Evolutionary conservation across 2,329 filamentous ascomycete genomes (phyloP).

Genomic region (Fusarium miscanthi): DNA sequence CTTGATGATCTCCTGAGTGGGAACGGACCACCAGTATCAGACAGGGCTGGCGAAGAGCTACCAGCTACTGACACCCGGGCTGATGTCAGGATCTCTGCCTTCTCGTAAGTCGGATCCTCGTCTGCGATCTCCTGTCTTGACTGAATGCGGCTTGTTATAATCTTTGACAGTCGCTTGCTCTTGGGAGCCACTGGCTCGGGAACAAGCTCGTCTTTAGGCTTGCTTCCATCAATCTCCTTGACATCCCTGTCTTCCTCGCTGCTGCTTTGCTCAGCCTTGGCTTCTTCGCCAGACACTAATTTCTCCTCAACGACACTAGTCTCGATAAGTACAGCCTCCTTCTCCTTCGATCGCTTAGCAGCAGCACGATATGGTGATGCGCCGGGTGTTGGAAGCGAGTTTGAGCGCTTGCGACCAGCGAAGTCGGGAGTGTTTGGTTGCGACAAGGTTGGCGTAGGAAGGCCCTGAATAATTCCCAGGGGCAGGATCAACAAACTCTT

Average conservation of each 20-base stretch:
- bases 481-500: constrained; percentile 55
- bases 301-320: constrained; percentile 6
- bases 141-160: constrained; percentile 39
- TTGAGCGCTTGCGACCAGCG: constrained; percentile 49
- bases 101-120: constrained; percentile 62
- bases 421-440: constrained; percentile 52
- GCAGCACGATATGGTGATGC: constrained; percentile 39
- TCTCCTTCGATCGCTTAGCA: constrained; percentile 29
- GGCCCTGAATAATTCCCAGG: constrained; percentile 40
- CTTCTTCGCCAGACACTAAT: constrained; percentile 6
- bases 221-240: constrained; percentile 13
- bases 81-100: constrained; percentile 67
- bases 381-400: constrained; percentile 43
- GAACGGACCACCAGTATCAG: constrained; percentile 58
- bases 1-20: constrained; percentile 57
- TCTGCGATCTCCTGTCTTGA: constrained; percentile 42
- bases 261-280: constrained; percentile 11
- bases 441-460: constrained; percentile 50
- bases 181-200: constrained; percentile 24
- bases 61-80: constrained; percentile 66
- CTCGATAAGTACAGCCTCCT: constrained; percentile 13
- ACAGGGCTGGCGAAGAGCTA: constrained; percentile 60
- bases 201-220: constrained; percentile 9
- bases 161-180: constrained; percentile 41
- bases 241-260: constrained; percentile 5